These are phyloP conservation scores for Aspergillus hancockii DNA, from an alignment of 495 filamentous ascomycete genomes.

Conservation along the genomic window DNA sequence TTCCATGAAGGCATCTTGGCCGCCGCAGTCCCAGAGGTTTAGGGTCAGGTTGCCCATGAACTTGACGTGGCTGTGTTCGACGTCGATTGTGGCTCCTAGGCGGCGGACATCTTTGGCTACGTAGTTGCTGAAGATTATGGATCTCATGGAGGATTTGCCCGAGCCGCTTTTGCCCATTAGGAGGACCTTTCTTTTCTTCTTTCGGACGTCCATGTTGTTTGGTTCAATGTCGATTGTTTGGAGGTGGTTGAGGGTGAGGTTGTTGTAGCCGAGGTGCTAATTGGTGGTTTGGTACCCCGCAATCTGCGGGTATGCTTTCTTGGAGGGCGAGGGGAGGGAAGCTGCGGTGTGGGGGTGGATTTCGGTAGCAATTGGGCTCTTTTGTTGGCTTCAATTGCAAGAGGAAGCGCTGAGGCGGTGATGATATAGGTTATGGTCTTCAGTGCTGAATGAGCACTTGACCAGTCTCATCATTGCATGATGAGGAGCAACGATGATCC, in stretches of 20 bases:
- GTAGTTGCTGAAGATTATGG: conserved; percentile 98
- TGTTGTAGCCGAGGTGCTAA: neutral
- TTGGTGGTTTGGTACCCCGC: conserved; percentile 12
- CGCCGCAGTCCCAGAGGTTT: conserved; percentile 98
- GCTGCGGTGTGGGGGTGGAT: neutral
- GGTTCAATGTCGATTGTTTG: neutral
- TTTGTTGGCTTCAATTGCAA: neutral
- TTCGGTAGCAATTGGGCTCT: neutral
- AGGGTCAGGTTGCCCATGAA: conserved; percentile 96
- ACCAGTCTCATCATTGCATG: neutral
- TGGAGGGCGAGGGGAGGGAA: conserved; percentile 1
- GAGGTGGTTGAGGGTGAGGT: too few species aligned
- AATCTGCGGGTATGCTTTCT: conserved; percentile 10
- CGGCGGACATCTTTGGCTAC: conserved; percentile 93
- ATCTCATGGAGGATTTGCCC: conserved; percentile 99
- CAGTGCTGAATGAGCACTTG: neutral
- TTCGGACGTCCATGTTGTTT: conserved; percentile 45
- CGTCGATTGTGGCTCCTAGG: conserved; percentile 96
- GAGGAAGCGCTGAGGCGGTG: neutral
- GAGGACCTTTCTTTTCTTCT: conserved; percentile 60
- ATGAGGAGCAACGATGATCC: conserved; percentile 1
- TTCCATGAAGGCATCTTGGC: conserved; percentile 98
- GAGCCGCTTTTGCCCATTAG: conserved; percentile 90
- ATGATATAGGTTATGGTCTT: neutral
- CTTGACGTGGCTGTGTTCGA: conserved; percentile 96